Percentiles rank a stretch among this genome's conserved stretches.
Evolutionary conservation across 176 grass and related monocot species (phyloP).

Genomic region (Pontederia paniculata): DNA sequence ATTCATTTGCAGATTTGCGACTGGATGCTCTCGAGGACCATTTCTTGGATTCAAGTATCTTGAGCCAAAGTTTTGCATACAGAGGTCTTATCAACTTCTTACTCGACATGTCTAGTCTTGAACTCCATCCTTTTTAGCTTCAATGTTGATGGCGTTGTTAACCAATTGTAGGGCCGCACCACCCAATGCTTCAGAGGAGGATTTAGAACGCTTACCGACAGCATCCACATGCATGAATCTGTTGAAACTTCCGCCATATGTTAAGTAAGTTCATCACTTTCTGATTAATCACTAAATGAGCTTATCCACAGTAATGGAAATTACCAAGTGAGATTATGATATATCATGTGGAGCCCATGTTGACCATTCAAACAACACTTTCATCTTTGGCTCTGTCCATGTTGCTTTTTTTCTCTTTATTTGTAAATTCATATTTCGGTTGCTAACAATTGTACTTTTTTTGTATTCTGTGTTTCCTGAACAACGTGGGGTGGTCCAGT

Average conservation of each 20-base stretch:
- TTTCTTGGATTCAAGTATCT: constrained; percentile 97
- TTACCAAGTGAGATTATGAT: no score
- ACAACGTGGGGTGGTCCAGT: constrained; percentile 35
- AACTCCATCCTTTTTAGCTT: neutral
- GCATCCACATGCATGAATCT: constrained; percentile 99
- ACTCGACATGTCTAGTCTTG: neutral
- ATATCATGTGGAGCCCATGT: no score
- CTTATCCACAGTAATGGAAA: no score
- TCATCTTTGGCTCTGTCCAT: no score
- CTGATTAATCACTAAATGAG: neutral
- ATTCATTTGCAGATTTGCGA: constrained; percentile 68
- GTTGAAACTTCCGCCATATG: constrained; percentile 94
- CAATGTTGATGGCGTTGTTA: neutral
- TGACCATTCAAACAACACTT: no score
- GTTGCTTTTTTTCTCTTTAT: neutral
- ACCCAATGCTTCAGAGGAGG: constrained; percentile 26
- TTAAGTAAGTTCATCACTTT: constrained; percentile 32
- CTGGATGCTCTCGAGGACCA: constrained; percentile 94
- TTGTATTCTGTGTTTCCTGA: constrained; percentile 1
- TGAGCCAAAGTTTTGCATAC: constrained; percentile 97
- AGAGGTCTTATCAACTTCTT: constrained; percentile 39
- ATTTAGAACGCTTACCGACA: constrained; percentile 73
- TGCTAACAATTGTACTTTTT: constrained; percentile 2
- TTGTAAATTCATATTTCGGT: neutral
- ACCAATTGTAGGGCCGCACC: constrained; percentile 43